phyloP scores from a whole-genome alignment of 2,329 filamentous ascomycete species.

The Chaetoscypha palmicola region DNA sequence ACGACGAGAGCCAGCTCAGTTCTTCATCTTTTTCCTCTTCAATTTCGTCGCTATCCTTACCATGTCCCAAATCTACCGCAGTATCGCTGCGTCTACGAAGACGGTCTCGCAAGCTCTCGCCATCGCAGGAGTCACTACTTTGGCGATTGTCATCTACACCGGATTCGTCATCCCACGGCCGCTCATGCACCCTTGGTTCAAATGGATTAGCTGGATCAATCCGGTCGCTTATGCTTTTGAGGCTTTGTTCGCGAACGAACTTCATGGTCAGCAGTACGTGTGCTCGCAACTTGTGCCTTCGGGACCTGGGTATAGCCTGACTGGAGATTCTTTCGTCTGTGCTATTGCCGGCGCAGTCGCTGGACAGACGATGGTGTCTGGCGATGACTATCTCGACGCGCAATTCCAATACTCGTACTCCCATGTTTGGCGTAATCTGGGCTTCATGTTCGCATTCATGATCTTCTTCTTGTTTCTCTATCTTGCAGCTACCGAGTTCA shows the following conservation, averaged over 20 bases:
- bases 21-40: constrained; percentile 67
- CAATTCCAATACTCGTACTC: constrained; percentile 3
- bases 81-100: constrained; percentile 67
- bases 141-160: constrained; percentile 30
- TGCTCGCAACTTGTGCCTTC: constrained; percentile 45
- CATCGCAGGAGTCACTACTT: constrained; percentile 46
- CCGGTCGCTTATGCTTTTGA: constrained; percentile 70
- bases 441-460: constrained; percentile 61
- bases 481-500: constrained; percentile 56
- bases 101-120: constrained; percentile 61
- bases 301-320: constrained; percentile 47
- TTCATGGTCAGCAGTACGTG: constrained; percentile 44
- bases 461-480: constrained; percentile 56
- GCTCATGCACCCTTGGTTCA: constrained; percentile 68
- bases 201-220: constrained; percentile 66
- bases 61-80: constrained; percentile 62
- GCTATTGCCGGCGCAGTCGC: constrained; percentile 49
- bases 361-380: constrained; percentile 46
- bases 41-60: constrained; percentile 43
- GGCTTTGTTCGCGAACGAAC: constrained; percentile 75
- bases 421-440: constrained; percentile 47
- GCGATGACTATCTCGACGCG: constrained; percentile 48
- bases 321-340: constrained; percentile 40
- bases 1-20: constrained; percentile 54
- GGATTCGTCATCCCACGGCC: constrained; percentile 37